These are phyloP conservation scores for Dianthus caryophyllus DNA, from an alignment of 148 eudicot genomes.

Conservation along the genomic window DNA sequence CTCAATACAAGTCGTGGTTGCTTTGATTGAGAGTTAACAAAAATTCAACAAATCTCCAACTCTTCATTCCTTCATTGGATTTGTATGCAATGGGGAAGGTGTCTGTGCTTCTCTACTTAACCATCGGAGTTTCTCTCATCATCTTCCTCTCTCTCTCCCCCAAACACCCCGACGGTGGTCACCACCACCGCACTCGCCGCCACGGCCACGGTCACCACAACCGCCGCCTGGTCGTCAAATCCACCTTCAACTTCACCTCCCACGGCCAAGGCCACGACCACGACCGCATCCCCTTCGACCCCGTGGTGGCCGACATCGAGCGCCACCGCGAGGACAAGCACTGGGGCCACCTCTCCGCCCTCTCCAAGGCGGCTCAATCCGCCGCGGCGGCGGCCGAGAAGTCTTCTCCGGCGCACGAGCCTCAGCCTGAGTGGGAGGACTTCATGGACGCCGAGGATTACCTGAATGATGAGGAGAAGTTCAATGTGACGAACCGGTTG, in stretches of 20 bases:
- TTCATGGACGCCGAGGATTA: conserved; percentile 81
- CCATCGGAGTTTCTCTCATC: conserved; percentile 49
- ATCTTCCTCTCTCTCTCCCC: conserved; percentile 61
- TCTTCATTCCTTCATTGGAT: too few species aligned
- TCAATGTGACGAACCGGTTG: conserved; percentile 66
- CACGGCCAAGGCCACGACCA: conserved; percentile 30
- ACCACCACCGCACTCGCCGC: conserved; percentile 19
- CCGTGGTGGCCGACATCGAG: conserved; percentile 74
- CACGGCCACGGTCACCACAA: conserved; percentile 33
- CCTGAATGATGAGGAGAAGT: conserved; percentile 80
- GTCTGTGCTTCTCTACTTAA: conserved; percentile 60
- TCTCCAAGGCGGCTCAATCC: background rate
- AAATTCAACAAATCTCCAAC: too few species aligned
- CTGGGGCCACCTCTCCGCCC: conserved; percentile 32
- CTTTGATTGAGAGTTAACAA: too few species aligned
- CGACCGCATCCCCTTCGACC: conserved; percentile 70
- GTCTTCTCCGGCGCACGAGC: conserved; percentile 44
- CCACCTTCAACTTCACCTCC: conserved; percentile 48
- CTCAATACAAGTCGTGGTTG: too few species aligned
- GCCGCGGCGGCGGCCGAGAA: conserved; percentile 5
- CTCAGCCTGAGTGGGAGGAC: conserved; percentile 91
- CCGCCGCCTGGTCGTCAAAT: conserved; percentile 69
- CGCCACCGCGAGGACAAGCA: conserved; percentile 54
- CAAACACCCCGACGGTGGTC: conserved; percentile 11
- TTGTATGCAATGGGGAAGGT: conserved; percentile 58